Evolutionary conservation across 768 basidiomycete genomes (phyloP).

Genomic region (Boletus coccyginus): DNA sequence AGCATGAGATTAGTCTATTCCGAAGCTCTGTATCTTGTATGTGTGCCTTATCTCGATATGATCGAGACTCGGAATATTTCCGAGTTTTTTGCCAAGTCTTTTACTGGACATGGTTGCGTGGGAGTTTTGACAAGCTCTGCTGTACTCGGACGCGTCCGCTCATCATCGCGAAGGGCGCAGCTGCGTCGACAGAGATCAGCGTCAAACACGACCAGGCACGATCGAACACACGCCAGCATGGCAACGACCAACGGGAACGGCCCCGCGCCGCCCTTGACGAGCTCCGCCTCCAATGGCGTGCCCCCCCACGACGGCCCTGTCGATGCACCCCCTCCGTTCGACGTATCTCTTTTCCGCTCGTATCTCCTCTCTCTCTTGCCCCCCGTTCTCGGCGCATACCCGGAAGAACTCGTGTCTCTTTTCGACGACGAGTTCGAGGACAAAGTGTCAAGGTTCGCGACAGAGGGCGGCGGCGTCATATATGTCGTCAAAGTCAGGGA

Average conservation of each 20-base stretch:
- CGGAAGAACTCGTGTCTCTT: constrained; percentile 60
- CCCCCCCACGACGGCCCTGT: constrained; percentile 30
- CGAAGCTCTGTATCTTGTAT: no score
- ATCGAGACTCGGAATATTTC: no score
- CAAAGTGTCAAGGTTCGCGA: constrained; percentile 70
- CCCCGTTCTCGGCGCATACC: constrained; percentile 72
- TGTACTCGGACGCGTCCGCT: no score
- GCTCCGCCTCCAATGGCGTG: constrained; percentile 29
- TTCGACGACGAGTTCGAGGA: constrained; percentile 78
- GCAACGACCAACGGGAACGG: constrained; percentile 23
- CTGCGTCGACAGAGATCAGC: not conserved
- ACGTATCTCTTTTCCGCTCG: constrained; percentile 63
- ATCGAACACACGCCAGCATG: constrained; percentile 13
- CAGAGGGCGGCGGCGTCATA: constrained; percentile 71
- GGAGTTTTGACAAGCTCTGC: constrained; percentile 11
- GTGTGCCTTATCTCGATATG: no score
- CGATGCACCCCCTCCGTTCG: constrained; percentile 50
- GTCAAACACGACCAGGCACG: constrained; percentile 6
- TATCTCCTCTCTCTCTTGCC: constrained; percentile 76
- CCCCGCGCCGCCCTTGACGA: constrained; percentile 27
- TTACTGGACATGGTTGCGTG: constrained; percentile 2
- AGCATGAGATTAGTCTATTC: no score
- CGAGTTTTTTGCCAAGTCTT: no score
- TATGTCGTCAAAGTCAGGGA: constrained; percentile 82
- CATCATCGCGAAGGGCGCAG: no score